A percentile compares a stretch with the other conserved stretches of the same genome.
phyloP scores from a whole-genome alignment of 176 grass and related monocot species.

The Musa schizocarpa region DNA sequence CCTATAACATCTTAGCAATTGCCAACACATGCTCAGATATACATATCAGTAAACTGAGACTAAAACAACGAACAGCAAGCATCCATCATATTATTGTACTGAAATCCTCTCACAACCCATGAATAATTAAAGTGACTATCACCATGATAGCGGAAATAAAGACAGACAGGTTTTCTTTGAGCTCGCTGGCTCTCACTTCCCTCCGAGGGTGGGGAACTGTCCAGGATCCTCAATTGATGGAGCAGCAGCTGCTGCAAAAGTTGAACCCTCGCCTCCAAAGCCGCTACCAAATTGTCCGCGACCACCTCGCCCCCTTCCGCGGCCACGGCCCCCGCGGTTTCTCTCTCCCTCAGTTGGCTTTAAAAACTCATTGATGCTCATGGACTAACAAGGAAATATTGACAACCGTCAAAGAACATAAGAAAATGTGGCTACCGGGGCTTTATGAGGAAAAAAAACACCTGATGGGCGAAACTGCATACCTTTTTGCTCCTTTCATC shows the following conservation, averaged over 20 bases:
- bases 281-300: constrained; percentile 42
- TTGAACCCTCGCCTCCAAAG: constrained; percentile 27
- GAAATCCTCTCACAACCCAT: not conserved
- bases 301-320: constrained; percentile 51
- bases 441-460: not conserved
- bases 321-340: constrained; percentile 47
- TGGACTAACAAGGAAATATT: constrained; percentile 19
- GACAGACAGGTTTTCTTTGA: not conserved
- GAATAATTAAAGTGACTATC: not conserved
- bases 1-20: not conserved
- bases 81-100: not conserved
- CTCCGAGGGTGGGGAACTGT: constrained; percentile 71
- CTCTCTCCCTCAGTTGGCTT: constrained; percentile 71
- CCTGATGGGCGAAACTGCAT: not conserved
- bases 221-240: constrained; percentile 67
- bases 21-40: not conserved
- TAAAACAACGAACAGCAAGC: not conserved
- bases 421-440: not conserved
- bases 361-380: constrained; percentile 87
- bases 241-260: constrained; percentile 23
- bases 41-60: not conserved
- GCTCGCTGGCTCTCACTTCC: constrained; percentile 32
- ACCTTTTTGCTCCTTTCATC: constrained; percentile 86
- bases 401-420: not conserved
- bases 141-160: not conserved